A percentile compares a stretch with the other conserved stretches of the same genome.
phyloP scores from a whole-genome alignment of 2,329 filamentous ascomycete species.

The Fusarium anguioides region DNA sequence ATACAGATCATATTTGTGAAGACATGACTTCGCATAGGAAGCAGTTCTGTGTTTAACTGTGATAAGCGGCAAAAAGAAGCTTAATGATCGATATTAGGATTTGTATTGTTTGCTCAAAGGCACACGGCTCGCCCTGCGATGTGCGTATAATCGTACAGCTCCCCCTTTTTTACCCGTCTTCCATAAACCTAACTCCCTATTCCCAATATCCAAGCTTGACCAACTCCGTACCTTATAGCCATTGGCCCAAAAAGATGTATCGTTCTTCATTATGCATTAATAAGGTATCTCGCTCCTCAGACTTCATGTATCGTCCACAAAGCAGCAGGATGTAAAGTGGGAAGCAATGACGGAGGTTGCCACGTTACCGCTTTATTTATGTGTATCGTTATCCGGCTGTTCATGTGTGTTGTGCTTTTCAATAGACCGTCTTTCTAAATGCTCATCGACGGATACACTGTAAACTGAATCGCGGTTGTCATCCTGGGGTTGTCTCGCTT shows the following conservation, averaged over 20 bases:
- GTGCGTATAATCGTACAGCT: conserved; percentile 4
- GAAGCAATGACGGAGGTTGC: not conserved
- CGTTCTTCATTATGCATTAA: conserved; percentile 23
- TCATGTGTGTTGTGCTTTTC: conserved; percentile 1
- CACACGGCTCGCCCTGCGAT: not conserved
- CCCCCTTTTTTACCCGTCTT: not conserved
- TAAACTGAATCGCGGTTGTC: conserved; percentile 6
- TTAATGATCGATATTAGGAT: not conserved
- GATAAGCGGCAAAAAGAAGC: not conserved
- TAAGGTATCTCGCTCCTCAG: not conserved
- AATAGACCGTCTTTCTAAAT: conserved; percentile 2
- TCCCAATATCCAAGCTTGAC: not conserved
- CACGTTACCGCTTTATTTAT: not conserved
- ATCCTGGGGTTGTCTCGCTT: not conserved
- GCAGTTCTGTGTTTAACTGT: not conserved
- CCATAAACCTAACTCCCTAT: conserved; percentile 9
- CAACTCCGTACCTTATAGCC: not conserved
- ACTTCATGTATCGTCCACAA: not conserved
- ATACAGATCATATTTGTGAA: not conserved
- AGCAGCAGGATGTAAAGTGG: not conserved
- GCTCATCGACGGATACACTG: conserved; percentile 1
- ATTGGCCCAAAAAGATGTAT: not conserved
- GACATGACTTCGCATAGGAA: not conserved
- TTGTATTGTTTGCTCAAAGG: not conserved
- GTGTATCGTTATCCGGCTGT: not conserved